Evolutionary conservation across 495 filamentous ascomycete genomes (phyloP).

Genomic region (Physcia stellaris): DNA sequence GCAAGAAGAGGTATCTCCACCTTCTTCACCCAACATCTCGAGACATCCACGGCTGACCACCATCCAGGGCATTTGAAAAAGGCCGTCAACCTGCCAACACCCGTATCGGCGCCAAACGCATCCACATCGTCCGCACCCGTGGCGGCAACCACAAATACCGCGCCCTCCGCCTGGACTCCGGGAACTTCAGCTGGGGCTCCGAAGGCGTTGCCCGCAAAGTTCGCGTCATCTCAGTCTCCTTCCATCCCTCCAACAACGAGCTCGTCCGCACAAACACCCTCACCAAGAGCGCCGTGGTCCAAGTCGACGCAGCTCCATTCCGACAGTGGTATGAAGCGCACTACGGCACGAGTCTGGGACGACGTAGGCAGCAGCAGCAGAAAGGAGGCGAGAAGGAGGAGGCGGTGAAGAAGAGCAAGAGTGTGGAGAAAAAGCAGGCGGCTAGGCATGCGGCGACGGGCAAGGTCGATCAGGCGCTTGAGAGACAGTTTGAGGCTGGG

Average conservation of each 20-base stretch:
- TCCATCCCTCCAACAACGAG: constrained; percentile 99
- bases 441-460: constrained; percentile 62
- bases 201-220: constrained; percentile 96
- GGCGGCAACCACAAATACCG: constrained; percentile 99
- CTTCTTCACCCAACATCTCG: constrained; percentile 2
- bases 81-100: constrained; percentile 98
- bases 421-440: constrained; percentile 90
- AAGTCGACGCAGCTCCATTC: constrained; percentile 97
- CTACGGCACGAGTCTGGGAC: constrained; percentile 81
- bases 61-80: constrained; percentile 89
- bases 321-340: constrained; percentile 99
- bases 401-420: constrained; percentile 77
- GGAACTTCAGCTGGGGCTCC: constrained; percentile 98
- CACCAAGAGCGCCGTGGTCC: constrained; percentile 95
- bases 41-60: not conserved
- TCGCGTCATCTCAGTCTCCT: constrained; percentile 94
- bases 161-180: constrained; percentile 94
- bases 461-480: constrained; percentile 85
- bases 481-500: constrained; percentile 98
- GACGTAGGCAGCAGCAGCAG: constrained; percentile 76
- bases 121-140: constrained; percentile 96
- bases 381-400: constrained; percentile 44
- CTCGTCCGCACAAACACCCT: constrained; percentile 99
- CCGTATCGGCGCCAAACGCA: constrained; percentile 95
- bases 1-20: constrained; percentile 63